Conservation (phyloP, 1,284 basidiomycete species). For the Malassezia obtusa region DNA sequence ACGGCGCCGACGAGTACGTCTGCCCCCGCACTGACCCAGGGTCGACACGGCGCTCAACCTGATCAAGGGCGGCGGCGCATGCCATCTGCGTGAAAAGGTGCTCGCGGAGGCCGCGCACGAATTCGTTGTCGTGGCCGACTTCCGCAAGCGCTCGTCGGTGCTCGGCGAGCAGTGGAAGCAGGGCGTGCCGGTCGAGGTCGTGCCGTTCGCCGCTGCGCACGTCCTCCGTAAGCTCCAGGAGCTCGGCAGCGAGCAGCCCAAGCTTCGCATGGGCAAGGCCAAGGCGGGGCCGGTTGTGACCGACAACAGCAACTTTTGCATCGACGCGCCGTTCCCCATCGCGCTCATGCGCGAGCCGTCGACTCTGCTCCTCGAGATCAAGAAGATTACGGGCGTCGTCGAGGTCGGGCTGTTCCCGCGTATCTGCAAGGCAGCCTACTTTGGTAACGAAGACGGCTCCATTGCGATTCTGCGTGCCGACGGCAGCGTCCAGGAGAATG, state of each 20-base stretch:
- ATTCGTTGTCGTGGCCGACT: slow-evolving; percentile 90
- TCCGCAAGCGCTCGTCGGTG: slow-evolving; percentile 65
- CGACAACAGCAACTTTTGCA: slow-evolving; percentile 59
- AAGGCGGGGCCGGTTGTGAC: slow-evolving; percentile 90
- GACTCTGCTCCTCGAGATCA: slow-evolving; percentile 35
- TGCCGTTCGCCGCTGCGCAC: slow-evolving; percentile 86
- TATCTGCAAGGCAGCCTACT: slow-evolving; percentile 91
- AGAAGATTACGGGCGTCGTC: slow-evolving; percentile 68
- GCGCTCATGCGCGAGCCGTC: slow-evolving; percentile 33
- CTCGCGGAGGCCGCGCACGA: slow-evolving; percentile 77
- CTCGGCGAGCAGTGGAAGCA: slow-evolving; percentile 74
- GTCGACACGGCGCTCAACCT: slow-evolving; percentile 80
- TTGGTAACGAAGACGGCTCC: slow-evolving; percentile 60
- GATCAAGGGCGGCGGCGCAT: slow-evolving; percentile 96
- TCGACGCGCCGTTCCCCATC: slow-evolving; percentile 41
- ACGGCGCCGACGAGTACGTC: slow-evolving; percentile 75
- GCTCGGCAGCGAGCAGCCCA: slow-evolving; percentile 34
- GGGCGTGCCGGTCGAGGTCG: slow-evolving; percentile 91
- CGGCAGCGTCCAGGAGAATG: slow-evolving; percentile 27
- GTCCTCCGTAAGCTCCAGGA: slow-evolving; percentile 48
- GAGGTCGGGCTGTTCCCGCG: slow-evolving; percentile 89
- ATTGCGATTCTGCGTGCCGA: slow-evolving; percentile 34
- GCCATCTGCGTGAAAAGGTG: slow-evolving; percentile 93
- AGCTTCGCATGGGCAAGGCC: slow-evolving; percentile 40
- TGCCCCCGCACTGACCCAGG: slow-evolving; percentile 50